These are phyloP conservation scores for Trichoderma brevicompactum DNA, from an alignment of 2,329 filamentous ascomycete genomes.

Conservation along the genomic window DNA sequence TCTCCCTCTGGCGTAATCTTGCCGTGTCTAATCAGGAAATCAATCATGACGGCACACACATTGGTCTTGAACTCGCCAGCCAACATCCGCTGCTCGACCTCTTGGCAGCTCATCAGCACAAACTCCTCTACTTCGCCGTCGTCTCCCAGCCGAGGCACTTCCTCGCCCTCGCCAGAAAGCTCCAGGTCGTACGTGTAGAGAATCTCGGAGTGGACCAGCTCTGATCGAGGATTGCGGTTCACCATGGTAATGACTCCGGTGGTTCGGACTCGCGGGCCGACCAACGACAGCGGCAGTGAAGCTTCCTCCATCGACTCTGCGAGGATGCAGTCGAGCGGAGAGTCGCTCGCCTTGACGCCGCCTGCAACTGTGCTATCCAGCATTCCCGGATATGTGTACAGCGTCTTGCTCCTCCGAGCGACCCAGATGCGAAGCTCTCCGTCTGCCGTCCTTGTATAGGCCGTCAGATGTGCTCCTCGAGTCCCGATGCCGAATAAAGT, in stretches of 20 bases:
- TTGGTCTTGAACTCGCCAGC: conserved; percentile 83
- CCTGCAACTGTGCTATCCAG: conserved; percentile 82
- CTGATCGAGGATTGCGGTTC: conserved; percentile 38
- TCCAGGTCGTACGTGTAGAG: conserved; percentile 78
- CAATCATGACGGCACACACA: conserved; percentile 75
- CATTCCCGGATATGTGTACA: conserved; percentile 75
- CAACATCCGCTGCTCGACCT: conserved; percentile 65
- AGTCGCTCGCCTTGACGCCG: conserved; percentile 70
- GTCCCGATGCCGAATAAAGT: conserved; percentile 69
- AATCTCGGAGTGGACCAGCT: conserved; percentile 45
- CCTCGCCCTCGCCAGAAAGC: conserved; percentile 55
- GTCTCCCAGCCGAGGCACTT: conserved; percentile 70
- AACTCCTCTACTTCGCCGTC: conserved; percentile 83
- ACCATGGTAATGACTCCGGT: conserved; percentile 45
- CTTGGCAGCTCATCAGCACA: conserved; percentile 63
- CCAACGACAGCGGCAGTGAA: conserved; percentile 40
- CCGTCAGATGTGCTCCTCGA: conserved; percentile 70
- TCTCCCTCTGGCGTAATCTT: conserved; percentile 74
- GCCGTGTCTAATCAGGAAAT: conserved; percentile 81
- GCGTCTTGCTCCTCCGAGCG: conserved; percentile 65
- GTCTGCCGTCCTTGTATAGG: conserved; percentile 51
- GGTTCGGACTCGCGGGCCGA: conserved; percentile 35
- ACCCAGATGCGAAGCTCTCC: conserved; percentile 71
- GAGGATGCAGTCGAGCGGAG: conserved; percentile 68
- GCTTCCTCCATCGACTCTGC: conserved; percentile 78